phyloP scores from a whole-genome alignment of 768 basidiomycete species.

The Tylopilus sp. region DNA sequence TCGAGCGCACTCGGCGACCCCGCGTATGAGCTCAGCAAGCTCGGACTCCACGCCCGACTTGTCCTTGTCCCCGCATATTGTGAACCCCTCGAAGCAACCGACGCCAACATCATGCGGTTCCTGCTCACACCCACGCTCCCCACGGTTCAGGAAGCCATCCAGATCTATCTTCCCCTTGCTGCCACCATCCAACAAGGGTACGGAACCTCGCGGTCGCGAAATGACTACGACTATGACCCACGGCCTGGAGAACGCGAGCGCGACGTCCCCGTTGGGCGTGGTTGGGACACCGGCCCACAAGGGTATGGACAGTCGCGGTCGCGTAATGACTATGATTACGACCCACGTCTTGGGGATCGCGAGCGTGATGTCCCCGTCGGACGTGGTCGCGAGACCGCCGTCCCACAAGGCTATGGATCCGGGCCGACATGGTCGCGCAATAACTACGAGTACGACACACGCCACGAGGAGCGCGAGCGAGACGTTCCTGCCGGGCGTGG shows the following conservation, averaged over 20 bases:
- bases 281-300: too few species aligned
- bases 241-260: slow-evolving; percentile 1
- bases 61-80: slow-evolving; percentile 21
- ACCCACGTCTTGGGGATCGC: too few species aligned
- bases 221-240: background rate
- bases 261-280: too few species aligned
- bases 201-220: slow-evolving; percentile 1
- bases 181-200: background rate
- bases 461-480: background rate
- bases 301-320: too few species aligned
- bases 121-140: slow-evolving; percentile 20
- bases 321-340: too few species aligned
- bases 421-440: slow-evolving; percentile 1
- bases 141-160: slow-evolving; percentile 18
- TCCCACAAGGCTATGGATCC: background rate
- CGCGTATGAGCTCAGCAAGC: slow-evolving; percentile 22
- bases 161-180: slow-evolving; percentile 12
- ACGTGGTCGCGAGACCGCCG: too few species aligned
- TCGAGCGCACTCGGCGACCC: slow-evolving; percentile 18
- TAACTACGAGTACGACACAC: background rate
- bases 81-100: slow-evolving; percentile 18
- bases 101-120: slow-evolving; percentile 10
- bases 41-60: slow-evolving; percentile 17
- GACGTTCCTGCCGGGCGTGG: background rate
- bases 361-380: too few species aligned